phyloP scores from a whole-genome alignment of 768 basidiomycete genomes.

The Mycena leptocephala region DNA sequence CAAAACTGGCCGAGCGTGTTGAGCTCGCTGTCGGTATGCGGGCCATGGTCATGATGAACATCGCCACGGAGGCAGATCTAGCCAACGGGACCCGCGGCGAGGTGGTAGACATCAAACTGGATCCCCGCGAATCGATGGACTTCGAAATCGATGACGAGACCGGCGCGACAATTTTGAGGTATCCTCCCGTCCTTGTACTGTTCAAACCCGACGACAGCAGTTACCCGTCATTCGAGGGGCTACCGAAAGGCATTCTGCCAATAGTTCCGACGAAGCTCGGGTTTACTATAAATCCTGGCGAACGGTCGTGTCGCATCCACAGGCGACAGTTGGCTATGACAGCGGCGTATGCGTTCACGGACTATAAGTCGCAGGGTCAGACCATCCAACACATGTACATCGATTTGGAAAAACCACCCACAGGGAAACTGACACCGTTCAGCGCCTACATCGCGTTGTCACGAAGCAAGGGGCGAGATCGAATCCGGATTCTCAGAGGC shows the following conservation, averaged over 20 bases:
- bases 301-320: neutral
- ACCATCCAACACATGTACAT: too few relatives aligned
- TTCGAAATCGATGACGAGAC: slow-evolving; percentile 10
- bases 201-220: slow-evolving; percentile 45
- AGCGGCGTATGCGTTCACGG: slow-evolving; percentile 56
- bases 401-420: too few relatives aligned
- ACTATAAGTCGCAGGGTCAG: slow-evolving; percentile 50
- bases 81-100: slow-evolving; percentile 58
- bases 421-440: too few relatives aligned
- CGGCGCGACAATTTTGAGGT: slow-evolving; percentile 37
- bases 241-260: slow-evolving; percentile 45
- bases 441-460: neutral
- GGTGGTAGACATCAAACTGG: slow-evolving; percentile 50
- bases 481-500: neutral
- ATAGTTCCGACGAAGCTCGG: slow-evolving; percentile 30
- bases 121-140: slow-evolving; percentile 44
- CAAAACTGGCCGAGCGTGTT: slow-evolving; percentile 38
- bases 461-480: neutral
- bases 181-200: slow-evolving; percentile 49
- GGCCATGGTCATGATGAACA: slow-evolving; percentile 55
- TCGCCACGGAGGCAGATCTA: slow-evolving; percentile 49
- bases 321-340: slow-evolving; percentile 50
- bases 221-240: slow-evolving; percentile 37
- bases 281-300: neutral
- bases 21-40: slow-evolving; percentile 54